phyloP scores from a whole-genome alignment of 1,139 yeast genomes.

The Pichia terricola region DNA sequence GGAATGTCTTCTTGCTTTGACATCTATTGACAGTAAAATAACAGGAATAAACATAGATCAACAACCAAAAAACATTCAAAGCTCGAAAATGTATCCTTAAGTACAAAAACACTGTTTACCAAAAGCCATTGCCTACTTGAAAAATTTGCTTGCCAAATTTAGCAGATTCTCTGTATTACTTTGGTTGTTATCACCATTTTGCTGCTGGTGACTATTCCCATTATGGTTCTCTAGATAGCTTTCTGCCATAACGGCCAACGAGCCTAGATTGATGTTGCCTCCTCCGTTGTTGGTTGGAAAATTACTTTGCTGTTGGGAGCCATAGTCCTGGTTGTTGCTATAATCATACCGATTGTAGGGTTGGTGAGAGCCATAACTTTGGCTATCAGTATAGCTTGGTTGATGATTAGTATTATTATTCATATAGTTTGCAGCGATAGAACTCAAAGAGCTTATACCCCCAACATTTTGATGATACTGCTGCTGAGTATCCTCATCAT shows the following conservation, averaged over 20 bases:
- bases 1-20: no score
- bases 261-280: neutral
- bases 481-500: no score
- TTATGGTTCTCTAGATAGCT: conserved; percentile 3
- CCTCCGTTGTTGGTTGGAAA: neutral
- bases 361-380: neutral
- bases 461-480: no score
- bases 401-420: neutral
- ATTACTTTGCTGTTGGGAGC: neutral
- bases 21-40: no score
- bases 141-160: conserved; percentile 9
- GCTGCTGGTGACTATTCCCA: neutral
- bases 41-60: no score
- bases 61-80: no score
- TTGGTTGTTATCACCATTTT: neutral
- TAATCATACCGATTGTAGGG: neutral
- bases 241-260: conserved; percentile 8
- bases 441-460: no score
- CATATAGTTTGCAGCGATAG: no score
- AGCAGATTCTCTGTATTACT: conserved; percentile 1
- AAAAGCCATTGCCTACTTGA: neutral
- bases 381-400: no score
- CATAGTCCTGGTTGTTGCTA: neutral
- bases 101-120: no score
- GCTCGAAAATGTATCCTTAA: no score